Conservation (phyloP, 331 rosid species). For the Pyrus hybrid region DNA sequence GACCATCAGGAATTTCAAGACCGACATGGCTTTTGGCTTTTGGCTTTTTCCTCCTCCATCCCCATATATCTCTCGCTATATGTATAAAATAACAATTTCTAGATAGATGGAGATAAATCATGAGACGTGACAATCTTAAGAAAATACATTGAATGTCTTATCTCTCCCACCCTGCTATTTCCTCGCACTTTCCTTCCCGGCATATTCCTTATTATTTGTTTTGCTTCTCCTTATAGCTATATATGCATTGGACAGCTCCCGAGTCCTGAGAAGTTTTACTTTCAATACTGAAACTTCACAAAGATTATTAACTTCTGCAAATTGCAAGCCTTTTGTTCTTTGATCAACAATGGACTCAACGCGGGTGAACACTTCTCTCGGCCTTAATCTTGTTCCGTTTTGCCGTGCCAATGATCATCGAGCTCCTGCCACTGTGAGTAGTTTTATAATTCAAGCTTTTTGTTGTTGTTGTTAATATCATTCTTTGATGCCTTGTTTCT, state of each 20-base stretch:
- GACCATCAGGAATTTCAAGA: background rate
- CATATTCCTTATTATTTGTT: background rate
- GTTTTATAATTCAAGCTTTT: no score
- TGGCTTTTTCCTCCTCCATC: background rate
- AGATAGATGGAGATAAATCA: background rate
- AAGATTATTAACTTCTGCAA: background rate
- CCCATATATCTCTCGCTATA: background rate
- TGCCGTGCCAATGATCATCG: background rate
- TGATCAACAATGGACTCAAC: conserved; percentile 33
- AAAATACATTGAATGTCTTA: background rate
- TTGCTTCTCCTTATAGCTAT: background rate
- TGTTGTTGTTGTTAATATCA: no score
- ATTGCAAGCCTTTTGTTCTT: background rate
- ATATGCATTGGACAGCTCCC: background rate
- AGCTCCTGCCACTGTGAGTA: conserved; percentile 14
- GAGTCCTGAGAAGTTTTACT: background rate
- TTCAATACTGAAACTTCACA: background rate
- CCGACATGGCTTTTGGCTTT: background rate
- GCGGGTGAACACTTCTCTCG: conserved; percentile 41
- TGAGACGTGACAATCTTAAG: background rate
- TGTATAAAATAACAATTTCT: background rate
- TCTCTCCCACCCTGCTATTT: conserved; percentile 12
- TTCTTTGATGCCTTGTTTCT: background rate
- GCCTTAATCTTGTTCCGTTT: conserved; percentile 45
- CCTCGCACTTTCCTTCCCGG: conserved; percentile 31